Base-by-base conservation (phyloP, 2,329 filamentous ascomycete species). In the Alternaria dauci region DNA sequence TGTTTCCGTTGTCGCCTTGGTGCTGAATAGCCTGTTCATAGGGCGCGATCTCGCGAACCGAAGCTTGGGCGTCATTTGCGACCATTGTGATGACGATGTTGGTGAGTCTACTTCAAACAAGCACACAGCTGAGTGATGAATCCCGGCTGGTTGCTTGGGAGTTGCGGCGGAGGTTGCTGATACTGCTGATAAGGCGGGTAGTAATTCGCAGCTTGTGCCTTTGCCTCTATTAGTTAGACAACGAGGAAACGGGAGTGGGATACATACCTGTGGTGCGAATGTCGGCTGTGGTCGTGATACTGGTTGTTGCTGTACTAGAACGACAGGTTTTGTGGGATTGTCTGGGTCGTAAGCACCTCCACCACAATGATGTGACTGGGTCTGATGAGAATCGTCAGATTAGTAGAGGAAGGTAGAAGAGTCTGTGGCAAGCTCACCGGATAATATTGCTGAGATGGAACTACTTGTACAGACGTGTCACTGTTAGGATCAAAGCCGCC, bases 51-150 rank as follows among this genome's bases (percentile, higher is more conserved):
- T 66, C 68, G 32, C 66, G 63, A 9, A 59, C 51, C 7, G 68
- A 66, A 0, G 60, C 54, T 23, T 70, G 58, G 20, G 64, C 56
- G 26, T 61, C 58, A 2, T 62, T 61, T 16, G 32, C 26, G 26
- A 39, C 20, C 65, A 71, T 70, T 6, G 28, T 62, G 16, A 20
- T 11, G 14, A 6, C 14, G 3, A 0, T 16, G 16, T 3, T 1
- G 14, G 9, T 8, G 20, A 38, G 2, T 43, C 32, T 58, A 65
- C 18, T 43, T 44, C 53, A 64, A 59, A 41, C 55, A 72, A 34
- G 39, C 61, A 64, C 68, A 70, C 38, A 72, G 55, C 36, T 70
- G 69, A 12, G 61, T 52, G 16, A 72, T 52, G 23, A 71, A 54
- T 2, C 69, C 67, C 23, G 69, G 63, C 4, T 43, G 63, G 1